These are phyloP conservation scores for Lactuca saligna DNA, from an alignment of 129 eudicot genomes.

Conservation along the genomic window DNA sequence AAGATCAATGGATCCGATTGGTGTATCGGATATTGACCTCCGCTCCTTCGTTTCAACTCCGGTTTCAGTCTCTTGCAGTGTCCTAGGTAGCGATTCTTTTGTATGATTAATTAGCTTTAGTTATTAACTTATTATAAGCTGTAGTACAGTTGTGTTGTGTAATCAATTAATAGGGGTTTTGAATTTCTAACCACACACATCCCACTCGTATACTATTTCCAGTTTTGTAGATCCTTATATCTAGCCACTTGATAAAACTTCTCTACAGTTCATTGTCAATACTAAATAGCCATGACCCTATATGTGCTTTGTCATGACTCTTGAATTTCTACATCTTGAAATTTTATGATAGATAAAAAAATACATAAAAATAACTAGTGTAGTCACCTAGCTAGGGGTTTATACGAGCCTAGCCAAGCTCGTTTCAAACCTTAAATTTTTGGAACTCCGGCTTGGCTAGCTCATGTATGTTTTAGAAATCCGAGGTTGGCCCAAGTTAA, in stretches of 20 bases:
- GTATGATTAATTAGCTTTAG: background rate
- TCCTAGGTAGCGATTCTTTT: slow-evolving; percentile 27
- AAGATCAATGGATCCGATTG: slow-evolving; percentile 74
- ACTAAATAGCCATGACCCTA: too few relatives aligned
- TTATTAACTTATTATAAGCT: background rate
- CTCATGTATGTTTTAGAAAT: too few relatives aligned
- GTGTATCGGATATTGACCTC: slow-evolving; percentile 76
- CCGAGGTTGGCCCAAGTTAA: too few relatives aligned
- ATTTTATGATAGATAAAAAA: too few relatives aligned
- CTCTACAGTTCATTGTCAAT: background rate
- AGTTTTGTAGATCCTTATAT: background rate
- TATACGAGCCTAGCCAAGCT: too few relatives aligned
- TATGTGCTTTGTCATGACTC: too few relatives aligned
- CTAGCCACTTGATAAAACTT: background rate
- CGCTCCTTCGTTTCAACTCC: slow-evolving; percentile 76
- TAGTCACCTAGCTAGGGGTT: too few relatives aligned
- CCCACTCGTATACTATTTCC: too few relatives aligned
- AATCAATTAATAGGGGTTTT: background rate
- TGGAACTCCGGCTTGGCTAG: too few relatives aligned
- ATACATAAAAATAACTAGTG: too few relatives aligned
- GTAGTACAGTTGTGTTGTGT: background rate
- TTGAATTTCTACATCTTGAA: too few relatives aligned
- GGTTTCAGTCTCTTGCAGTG: slow-evolving; percentile 52
- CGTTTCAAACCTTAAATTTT: too few relatives aligned
- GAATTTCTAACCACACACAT: background rate